These are phyloP conservation scores for Peltaster fructicola DNA, from an alignment of 2,329 filamentous ascomycete genomes.

Conservation along the genomic window DNA sequence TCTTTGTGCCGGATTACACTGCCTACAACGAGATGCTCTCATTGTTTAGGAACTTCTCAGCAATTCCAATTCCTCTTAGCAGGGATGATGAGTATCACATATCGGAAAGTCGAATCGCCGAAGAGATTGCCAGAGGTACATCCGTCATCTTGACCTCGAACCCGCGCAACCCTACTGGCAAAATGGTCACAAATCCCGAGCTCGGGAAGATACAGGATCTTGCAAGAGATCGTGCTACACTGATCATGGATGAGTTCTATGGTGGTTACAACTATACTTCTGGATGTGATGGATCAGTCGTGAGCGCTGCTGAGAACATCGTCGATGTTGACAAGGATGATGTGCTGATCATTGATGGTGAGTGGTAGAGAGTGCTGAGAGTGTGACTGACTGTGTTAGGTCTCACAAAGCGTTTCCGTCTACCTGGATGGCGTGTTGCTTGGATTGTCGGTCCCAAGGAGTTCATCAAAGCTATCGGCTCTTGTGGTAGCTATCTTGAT, in stretches of 20 bases:
- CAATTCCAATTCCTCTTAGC: constrained; percentile 69
- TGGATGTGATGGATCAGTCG: constrained; percentile 75
- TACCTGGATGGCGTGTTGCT: constrained; percentile 90
- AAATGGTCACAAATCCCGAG: constrained; percentile 70
- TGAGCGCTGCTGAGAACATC: constrained; percentile 78
- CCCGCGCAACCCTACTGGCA: constrained; percentile 83
- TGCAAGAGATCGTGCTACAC: constrained; percentile 72
- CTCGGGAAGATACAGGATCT: constrained; percentile 83
- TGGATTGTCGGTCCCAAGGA: constrained; percentile 95
- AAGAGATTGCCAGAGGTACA: constrained; percentile 30
- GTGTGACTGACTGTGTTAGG: too few species aligned
- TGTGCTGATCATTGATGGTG: constrained; percentile 85
- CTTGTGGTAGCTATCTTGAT: constrained; percentile 84
- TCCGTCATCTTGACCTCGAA: constrained; percentile 84
- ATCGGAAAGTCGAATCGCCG: constrained; percentile 78
- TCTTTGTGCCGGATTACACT: constrained; percentile 67
- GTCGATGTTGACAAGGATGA: constrained; percentile 45
- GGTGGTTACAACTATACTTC: constrained; percentile 84
- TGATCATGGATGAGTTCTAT: constrained; percentile 96
- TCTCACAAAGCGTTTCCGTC: constrained; percentile 87
- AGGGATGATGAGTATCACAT: constrained; percentile 85
- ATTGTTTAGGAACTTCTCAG: constrained; percentile 84
- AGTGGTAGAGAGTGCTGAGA: too few species aligned
- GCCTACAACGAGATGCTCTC: constrained; percentile 97
- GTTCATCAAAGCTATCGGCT: constrained; percentile 84